phyloP scores from a whole-genome alignment of 2,329 filamentous ascomycete species.

The Stagonosporopsis vannaccii region DNA sequence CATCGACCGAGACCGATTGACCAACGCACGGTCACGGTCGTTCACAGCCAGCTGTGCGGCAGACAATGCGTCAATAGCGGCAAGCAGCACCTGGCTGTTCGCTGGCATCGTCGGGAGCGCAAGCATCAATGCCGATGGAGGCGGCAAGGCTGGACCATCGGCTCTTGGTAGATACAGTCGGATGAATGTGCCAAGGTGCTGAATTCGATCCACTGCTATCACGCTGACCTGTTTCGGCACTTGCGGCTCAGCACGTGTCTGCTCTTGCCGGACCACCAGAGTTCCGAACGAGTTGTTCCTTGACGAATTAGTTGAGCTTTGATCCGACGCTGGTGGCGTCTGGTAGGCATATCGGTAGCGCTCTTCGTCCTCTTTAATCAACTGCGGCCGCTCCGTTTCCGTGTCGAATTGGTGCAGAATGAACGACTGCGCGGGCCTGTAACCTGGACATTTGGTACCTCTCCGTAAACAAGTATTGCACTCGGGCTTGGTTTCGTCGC shows the following conservation, averaged over 20 bases:
- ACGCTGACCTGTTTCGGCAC: constrained; percentile 44
- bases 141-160: constrained; percentile 40
- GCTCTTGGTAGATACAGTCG: constrained; percentile 40
- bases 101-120: constrained; percentile 41
- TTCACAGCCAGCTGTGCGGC: constrained; percentile 45
- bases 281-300: constrained; percentile 11
- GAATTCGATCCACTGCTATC: constrained; percentile 45
- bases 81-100: constrained; percentile 39
- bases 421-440: constrained; percentile 45
- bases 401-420: constrained; percentile 45
- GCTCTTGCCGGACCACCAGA: constrained; percentile 21
- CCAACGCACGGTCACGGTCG: constrained; percentile 37
- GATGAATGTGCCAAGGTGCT: constrained; percentile 45
- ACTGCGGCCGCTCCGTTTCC: constrained; percentile 35
- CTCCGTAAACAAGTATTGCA: constrained; percentile 45
- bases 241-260: constrained; percentile 26
- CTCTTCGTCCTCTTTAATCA: constrained; percentile 47
- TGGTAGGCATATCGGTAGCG: constrained; percentile 44
- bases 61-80: constrained; percentile 45
- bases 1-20: constrained; percentile 45
- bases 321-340: constrained; percentile 6
- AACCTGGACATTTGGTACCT: constrained; percentile 47
- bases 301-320: constrained; percentile 7
- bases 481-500: constrained; percentile 47
- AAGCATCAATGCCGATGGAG: constrained; percentile 47